Conservation (phyloP, 352 stramenopile species). For the Blastocystis sp. region DNA sequence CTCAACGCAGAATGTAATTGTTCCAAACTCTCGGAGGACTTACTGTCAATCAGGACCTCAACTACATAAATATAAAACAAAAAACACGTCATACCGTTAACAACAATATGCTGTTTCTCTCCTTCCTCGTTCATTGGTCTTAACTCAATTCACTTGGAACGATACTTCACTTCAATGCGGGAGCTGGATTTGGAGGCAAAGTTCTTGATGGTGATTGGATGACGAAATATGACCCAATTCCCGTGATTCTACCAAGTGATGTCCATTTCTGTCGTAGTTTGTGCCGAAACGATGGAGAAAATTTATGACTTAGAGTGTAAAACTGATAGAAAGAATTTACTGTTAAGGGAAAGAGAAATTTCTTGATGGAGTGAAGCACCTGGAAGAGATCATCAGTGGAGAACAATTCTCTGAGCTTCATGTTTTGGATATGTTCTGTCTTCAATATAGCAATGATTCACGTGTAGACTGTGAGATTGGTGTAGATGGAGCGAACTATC, state of each 20-base stretch:
- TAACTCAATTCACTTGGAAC: neutral
- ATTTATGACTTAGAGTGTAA: conserved; percentile 61
- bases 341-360: conserved; percentile 43
- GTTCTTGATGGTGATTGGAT: neutral
- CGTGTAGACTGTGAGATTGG: conserved; percentile 44
- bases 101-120: neutral
- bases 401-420: conserved; percentile 28
- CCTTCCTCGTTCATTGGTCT: neutral
- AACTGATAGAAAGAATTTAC: neutral
- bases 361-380: conserved; percentile 50
- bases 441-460: neutral
- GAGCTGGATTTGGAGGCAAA: neutral
- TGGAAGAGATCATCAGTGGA: conserved; percentile 40
- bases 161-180: neutral
- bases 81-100: neutral
- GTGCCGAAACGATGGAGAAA: neutral
- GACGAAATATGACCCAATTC: neutral
- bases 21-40: conserved; percentile 23
- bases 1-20: conserved; percentile 50
- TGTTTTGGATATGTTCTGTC: conserved; percentile 60
- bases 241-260: too few relatives aligned
- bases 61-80: conserved; percentile 3
- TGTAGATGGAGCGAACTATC: conserved; percentile 47
- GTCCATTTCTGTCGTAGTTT: too few relatives aligned
- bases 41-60: conserved; percentile 11